phyloP scores from a whole-genome alignment of 495 filamentous ascomycete genomes.

The Pyrenula massariospora region DNA sequence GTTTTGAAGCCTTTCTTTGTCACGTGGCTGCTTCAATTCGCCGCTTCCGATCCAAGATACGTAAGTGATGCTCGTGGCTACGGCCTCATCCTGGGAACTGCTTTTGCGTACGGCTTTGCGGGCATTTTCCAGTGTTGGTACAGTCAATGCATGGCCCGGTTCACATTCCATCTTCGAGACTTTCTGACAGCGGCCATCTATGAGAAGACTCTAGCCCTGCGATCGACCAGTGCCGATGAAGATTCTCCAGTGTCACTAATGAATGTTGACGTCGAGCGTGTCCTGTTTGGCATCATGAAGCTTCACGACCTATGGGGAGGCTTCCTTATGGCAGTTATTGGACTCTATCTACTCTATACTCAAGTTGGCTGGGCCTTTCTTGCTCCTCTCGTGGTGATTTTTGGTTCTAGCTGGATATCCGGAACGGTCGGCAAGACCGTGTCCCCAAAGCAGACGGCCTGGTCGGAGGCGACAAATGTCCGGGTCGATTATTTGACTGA shows the following conservation, averaged over 20 bases:
- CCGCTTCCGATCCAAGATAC: not conserved
- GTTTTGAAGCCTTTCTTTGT: not conserved
- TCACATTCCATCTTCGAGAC: not conserved
- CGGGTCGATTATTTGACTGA: conserved; percentile 33
- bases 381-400: not conserved
- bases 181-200: not conserved
- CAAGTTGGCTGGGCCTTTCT: not conserved
- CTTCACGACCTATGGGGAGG: not conserved
- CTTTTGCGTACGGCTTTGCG: not conserved
- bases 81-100: not conserved
- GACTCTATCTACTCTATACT: not conserved
- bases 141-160: not conserved
- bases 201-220: not conserved
- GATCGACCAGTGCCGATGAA: not conserved
- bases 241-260: conserved; percentile 20
- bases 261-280: not conserved
- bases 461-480: conserved; percentile 38
- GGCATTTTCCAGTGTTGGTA: not conserved
- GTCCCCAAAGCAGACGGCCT: conserved; percentile 12
- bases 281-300: not conserved
- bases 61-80: not conserved
- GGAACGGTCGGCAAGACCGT: not conserved
- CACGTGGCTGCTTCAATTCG: not conserved
- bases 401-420: not conserved
- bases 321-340: not conserved